Conservation (phyloP, 805 yeast species). For the Yueomyces sinensis region DNA sequence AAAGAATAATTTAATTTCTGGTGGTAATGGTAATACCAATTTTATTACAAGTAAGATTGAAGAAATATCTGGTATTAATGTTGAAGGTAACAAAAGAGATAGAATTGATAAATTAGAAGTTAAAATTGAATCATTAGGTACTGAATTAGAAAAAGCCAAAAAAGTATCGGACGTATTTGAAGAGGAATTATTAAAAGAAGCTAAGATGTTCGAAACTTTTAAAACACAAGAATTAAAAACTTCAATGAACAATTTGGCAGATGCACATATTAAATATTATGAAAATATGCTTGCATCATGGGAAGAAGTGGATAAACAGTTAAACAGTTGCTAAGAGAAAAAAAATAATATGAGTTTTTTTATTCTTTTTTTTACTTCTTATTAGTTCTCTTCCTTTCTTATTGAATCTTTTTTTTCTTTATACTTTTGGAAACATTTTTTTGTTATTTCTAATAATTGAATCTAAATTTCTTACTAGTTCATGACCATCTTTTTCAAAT, state of each 20-base stretch:
- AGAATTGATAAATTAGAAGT: constrained; percentile 36
- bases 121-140: constrained; percentile 35
- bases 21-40: constrained; percentile 22
- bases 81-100: constrained; percentile 40
- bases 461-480: background rate
- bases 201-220: constrained; percentile 60
- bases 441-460: background rate
- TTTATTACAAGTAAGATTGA: constrained; percentile 45
- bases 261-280: constrained; percentile 64
- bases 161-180: constrained; percentile 40
- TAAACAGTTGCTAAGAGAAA: too few relatives aligned
- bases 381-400: too few relatives aligned
- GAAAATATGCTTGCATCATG: constrained; percentile 55
- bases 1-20: constrained; percentile 37
- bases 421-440: too few relatives aligned
- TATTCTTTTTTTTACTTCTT: too few relatives aligned
- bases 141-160: constrained; percentile 39
- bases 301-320: constrained; percentile 39
- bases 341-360: too few relatives aligned
- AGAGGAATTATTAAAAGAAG: constrained; percentile 42
- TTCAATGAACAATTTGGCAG: constrained; percentile 60
- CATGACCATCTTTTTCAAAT: background rate
- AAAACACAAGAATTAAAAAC: constrained; percentile 66
- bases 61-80: constrained; percentile 50
- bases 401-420: too few relatives aligned